These are phyloP conservation scores for Haplosporangium sp. DNA, from an alignment of 371 early-diverging fungal species.

Conservation along the genomic window DNA sequence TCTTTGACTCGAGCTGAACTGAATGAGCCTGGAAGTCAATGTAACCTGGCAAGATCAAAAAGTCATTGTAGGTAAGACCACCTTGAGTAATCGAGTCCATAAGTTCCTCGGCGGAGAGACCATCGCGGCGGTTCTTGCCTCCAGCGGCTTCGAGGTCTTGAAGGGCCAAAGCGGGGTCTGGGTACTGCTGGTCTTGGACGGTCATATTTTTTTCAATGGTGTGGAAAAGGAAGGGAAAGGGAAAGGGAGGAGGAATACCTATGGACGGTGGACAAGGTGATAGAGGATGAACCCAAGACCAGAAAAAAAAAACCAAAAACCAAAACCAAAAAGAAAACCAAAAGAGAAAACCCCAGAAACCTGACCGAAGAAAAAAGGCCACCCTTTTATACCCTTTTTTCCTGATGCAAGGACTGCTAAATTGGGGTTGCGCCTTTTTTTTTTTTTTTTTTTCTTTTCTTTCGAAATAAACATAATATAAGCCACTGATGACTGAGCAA, in stretches of 20 bases:
- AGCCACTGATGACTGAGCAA: slow-evolving; percentile 3
- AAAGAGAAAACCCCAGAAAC: slow-evolving; percentile 51
- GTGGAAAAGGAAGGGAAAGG: background rate
- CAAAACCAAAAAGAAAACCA: slow-evolving; percentile 38
- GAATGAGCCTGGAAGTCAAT: slow-evolving; percentile 91
- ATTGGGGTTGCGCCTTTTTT: background rate
- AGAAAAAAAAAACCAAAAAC: slow-evolving; percentile 40
- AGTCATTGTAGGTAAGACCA: slow-evolving; percentile 98
- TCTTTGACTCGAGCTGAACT: slow-evolving; percentile 82
- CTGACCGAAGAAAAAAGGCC: slow-evolving; percentile 19
- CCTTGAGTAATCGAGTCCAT: slow-evolving; percentile 80
- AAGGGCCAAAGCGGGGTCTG: slow-evolving; percentile 62
- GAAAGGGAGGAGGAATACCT: background rate
- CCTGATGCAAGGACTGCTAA: slow-evolving; percentile 3
- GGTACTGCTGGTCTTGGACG: slow-evolving; percentile 37
- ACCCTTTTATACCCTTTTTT: slow-evolving; percentile 16
- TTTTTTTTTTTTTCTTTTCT: slow-evolving; percentile 17
- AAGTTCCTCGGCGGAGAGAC: slow-evolving; percentile 79
- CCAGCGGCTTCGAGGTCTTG: slow-evolving; percentile 53
- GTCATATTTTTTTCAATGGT: slow-evolving; percentile 8
- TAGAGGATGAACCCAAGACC: slow-evolving; percentile 39
- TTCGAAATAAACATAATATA: background rate
- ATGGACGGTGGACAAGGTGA: slow-evolving; percentile 14
- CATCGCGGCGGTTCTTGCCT: slow-evolving; percentile 68
- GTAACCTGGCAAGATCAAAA: slow-evolving; percentile 95